These are phyloP conservation scores for Mycena maculata DNA, from an alignment of 768 basidiomycete genomes.

Conservation along the genomic window DNA sequence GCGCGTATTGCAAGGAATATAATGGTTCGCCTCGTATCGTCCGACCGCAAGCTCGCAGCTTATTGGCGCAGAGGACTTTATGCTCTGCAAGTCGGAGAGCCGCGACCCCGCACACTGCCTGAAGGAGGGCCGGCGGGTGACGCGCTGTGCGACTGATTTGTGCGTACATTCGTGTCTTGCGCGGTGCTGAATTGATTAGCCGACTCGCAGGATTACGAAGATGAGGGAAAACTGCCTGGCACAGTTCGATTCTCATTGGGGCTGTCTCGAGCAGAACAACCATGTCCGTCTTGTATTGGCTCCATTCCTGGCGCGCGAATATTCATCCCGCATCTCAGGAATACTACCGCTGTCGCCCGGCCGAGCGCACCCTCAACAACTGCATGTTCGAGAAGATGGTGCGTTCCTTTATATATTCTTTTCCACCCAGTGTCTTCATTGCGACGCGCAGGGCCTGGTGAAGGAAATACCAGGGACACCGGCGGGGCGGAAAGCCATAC, in stretches of 20 bases:
- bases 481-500: slow-evolving; percentile 82
- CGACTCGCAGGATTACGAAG: slow-evolving; percentile 78
- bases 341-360: slow-evolving; percentile 89
- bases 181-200: background rate
- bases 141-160: slow-evolving; percentile 95
- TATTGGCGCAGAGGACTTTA: slow-evolving; percentile 81
- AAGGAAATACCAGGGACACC: slow-evolving; percentile 94
- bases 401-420: too few relatives aligned
- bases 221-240: slow-evolving; percentile 91
- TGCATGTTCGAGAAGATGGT: slow-evolving; percentile 98
- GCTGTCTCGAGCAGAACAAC: slow-evolving; percentile 93
- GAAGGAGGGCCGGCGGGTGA: slow-evolving; percentile 95
- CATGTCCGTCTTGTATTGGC: slow-evolving; percentile 68
- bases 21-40: slow-evolving; percentile 69
- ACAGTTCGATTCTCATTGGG: slow-evolving; percentile 93
- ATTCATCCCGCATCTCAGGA: slow-evolving; percentile 61
- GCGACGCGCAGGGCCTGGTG: slow-evolving; percentile 73
- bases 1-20: slow-evolving; percentile 93
- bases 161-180: slow-evolving; percentile 54
- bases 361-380: slow-evolving; percentile 87
- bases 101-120: slow-evolving; percentile 92
- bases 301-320: background rate
- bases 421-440: too few relatives aligned
- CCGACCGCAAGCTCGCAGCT: slow-evolving; percentile 6
- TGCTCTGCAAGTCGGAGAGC: slow-evolving; percentile 97